Evolutionary conservation across 1,284 basidiomycete genomes (phyloP), one percentile per base, ranked within the genome.

Genomic region (Pseudozyma sp.): DNA sequence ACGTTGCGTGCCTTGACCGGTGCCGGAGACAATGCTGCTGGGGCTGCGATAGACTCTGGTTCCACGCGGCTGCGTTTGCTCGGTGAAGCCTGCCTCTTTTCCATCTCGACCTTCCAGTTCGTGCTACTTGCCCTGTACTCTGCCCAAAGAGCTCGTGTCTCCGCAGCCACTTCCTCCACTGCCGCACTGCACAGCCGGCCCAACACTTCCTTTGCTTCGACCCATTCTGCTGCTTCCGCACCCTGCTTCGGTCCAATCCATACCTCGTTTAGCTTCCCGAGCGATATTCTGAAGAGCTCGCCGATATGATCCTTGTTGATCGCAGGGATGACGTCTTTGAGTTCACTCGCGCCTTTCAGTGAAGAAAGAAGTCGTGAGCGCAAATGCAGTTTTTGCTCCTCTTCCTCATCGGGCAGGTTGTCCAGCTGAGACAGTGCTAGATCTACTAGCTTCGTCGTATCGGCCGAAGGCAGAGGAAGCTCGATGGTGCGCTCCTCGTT

Each of bases 401-500:
- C 51, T 1, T 57, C 64, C 1, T 64, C 54, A 11, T 57, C 61
- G 0, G 62, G 13, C 3, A 74, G 62, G 14, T 31, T 19, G 16
- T 69, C 66, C 7, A 74, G 47, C 40, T 74, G 71, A 5, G 39
- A 54, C 1, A 74, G 39, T 19, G 70, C 70, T 61, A 69, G 57
- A 13, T 16, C 47, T 11, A 68, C 40, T 42, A 73, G 39, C 51
- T 34, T 50, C 0, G 34, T 12, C 6, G 19, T 25, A 16, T 12
- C 40, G 6, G 45, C 3, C 5, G 63, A 52, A 36, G 65, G 57
- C 8, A 53, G 36, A 2, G 58, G 58, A 1, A 73, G 18, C 11
- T 63, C 53, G 34, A 73, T 21, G n/a, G n/a, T 47, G 7, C 39
- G n/a, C 13, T 38, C 43, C n/a, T 70, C 68, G 5, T 54, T 52